phyloP scores from a whole-genome alignment of 768 basidiomycete genomes.

The Hericium erinaceus region DNA sequence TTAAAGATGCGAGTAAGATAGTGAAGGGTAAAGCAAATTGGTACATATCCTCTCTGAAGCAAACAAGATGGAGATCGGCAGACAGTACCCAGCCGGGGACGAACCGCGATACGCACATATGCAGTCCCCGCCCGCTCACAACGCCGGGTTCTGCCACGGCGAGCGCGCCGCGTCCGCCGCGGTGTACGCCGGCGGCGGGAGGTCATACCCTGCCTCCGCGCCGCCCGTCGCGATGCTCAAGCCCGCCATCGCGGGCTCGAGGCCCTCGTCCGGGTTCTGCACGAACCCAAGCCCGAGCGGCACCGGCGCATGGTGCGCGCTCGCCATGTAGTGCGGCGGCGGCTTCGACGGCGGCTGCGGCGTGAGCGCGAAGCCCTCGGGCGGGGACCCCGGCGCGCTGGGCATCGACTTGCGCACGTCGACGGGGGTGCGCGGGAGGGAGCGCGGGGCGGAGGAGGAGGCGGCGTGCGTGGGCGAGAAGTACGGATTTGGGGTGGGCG shows the following conservation, averaged over 20 bases:
- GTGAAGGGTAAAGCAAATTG: too few species aligned
- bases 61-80: too few species aligned
- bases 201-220: not conserved
- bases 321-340: conserved; percentile 6
- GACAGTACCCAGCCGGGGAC: too few species aligned
- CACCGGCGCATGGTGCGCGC: not conserved
- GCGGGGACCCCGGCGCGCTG: not conserved
- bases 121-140: not conserved
- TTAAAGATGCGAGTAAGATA: too few species aligned
- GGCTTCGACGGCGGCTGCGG: not conserved
- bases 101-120: too few species aligned
- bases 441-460: not conserved
- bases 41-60: too few species aligned
- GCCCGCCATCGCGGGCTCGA: not conserved
- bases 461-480: not conserved
- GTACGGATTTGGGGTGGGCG: not conserved
- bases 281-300: not conserved
- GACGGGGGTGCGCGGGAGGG: not conserved
- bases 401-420: not conserved
- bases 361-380: not conserved
- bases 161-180: conserved; percentile 1
- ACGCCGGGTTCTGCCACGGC: not conserved
- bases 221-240: conserved; percentile 3
- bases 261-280: not conserved
- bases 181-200: conserved; percentile 11